Conservation (phyloP, 305 asterid species). For the Fraxinus albicans region DNA sequence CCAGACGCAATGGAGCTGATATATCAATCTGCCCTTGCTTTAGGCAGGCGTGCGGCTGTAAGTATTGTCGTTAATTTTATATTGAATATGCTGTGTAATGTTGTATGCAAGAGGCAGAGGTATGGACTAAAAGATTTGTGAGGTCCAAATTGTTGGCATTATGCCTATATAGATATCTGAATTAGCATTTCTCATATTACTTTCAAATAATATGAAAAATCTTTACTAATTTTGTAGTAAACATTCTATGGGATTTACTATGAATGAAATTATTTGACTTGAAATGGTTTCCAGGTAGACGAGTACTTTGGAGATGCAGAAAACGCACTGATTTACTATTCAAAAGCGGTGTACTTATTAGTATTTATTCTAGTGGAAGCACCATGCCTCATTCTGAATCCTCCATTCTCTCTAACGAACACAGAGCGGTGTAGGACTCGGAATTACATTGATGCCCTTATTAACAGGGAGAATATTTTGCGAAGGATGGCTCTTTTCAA, state of each 20-base stretch:
- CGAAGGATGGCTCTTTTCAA: conserved; percentile 58
- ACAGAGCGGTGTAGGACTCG: conserved; percentile 71
- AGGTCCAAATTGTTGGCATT: background rate
- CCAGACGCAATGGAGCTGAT: conserved; percentile 96
- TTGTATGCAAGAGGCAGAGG: background rate
- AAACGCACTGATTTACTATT: conserved; percentile 54
- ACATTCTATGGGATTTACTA: background rate
- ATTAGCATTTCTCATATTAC: background rate
- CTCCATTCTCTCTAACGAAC: conserved; percentile 77
- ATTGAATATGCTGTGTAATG: background rate
- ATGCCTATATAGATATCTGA: background rate
- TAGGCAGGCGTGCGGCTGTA: conserved; percentile 81
- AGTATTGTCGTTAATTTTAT: conserved; percentile 30
- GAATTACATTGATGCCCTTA: conserved; percentile 65
- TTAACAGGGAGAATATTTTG: conserved; percentile 62
- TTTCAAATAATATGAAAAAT: background rate
- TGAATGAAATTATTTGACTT: background rate
- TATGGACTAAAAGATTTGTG: background rate
- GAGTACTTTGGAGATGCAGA: conserved; percentile 72
- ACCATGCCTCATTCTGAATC: conserved; percentile 75
- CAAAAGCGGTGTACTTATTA: conserved; percentile 71
- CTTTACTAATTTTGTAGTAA: background rate
- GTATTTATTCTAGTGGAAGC: conserved; percentile 78
- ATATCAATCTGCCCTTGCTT: conserved; percentile 78
- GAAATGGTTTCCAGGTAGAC: conserved; percentile 60